phyloP scores from a whole-genome alignment of 495 filamentous ascomycete species.

The Copromyces sp. region DNA sequence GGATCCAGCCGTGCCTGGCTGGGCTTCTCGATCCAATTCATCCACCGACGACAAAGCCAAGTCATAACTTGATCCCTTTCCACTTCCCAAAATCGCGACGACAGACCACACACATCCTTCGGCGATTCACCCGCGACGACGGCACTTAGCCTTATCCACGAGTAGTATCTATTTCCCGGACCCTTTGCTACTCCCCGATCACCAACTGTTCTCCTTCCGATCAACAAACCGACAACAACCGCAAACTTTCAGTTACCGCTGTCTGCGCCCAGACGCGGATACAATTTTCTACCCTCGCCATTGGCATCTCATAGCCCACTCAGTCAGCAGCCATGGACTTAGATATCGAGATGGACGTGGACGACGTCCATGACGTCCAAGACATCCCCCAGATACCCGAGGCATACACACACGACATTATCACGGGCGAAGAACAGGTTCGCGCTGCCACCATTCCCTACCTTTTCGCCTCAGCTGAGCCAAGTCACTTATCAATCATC shows the following conservation, averaged over 20 bases:
- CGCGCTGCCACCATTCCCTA: slow-evolving; percentile 1
- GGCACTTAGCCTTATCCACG: neutral
- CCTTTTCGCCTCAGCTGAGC: slow-evolving; percentile 7
- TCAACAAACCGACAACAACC: neutral
- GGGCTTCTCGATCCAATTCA: neutral
- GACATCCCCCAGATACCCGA: slow-evolving; percentile 32
- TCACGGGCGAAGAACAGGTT: slow-evolving; percentile 28
- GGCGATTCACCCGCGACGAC: neutral
- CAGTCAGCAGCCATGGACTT: slow-evolving; percentile 50
- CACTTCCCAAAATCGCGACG: neutral
- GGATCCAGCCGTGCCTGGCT: neutral
- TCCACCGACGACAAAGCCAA: neutral
- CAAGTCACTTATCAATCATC: slow-evolving; percentile 3
- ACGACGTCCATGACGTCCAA: slow-evolving; percentile 48
- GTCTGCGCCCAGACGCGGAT: neutral
- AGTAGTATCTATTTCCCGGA: neutral
- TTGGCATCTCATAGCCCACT: neutral
- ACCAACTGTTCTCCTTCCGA: neutral
- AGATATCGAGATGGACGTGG: slow-evolving; percentile 62
- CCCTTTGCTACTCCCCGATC: neutral
- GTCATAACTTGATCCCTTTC: neutral
- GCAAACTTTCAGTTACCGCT: neutral
- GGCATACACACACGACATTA: slow-evolving; percentile 35
- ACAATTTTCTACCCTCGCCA: neutral
- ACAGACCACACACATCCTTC: neutral